Conservation (phyloP, 1,284 basidiomycete genomes). For the Apiotrichum sp. region DNA sequence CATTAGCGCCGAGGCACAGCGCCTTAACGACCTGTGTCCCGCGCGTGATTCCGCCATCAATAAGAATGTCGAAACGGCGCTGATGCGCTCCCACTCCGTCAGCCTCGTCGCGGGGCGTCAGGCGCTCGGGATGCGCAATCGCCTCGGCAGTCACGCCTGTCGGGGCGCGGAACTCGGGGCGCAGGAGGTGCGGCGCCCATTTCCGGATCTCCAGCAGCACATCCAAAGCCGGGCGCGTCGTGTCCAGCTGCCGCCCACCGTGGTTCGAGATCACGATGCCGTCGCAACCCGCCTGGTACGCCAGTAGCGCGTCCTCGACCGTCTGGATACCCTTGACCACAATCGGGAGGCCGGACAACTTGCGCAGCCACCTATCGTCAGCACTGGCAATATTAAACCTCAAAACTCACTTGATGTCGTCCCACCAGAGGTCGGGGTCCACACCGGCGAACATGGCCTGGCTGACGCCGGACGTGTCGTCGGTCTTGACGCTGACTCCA, state of each 20-base stretch:
- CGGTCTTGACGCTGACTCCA: slow-evolving; percentile 33
- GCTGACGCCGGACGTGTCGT: slow-evolving; percentile 34
- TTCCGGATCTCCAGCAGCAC: slow-evolving; percentile 64
- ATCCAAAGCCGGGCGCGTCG: slow-evolving; percentile 63
- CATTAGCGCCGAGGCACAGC: slow-evolving; percentile 79
- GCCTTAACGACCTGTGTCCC: slow-evolving; percentile 92
- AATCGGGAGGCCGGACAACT: slow-evolving; percentile 69
- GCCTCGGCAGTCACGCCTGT: slow-evolving; percentile 25
- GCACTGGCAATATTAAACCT: too few species aligned
- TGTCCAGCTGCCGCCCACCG: slow-evolving; percentile 49
- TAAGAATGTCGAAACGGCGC: slow-evolving; percentile 59
- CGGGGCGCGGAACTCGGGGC: slow-evolving; percentile 33
- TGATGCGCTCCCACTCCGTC: slow-evolving; percentile 9
- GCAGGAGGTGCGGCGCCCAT: slow-evolving; percentile 38
- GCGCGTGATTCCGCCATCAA: slow-evolving; percentile 79
- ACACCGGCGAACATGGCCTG: slow-evolving; percentile 41
- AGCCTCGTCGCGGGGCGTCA: slow-evolving; percentile 41
- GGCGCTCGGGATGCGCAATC: slow-evolving; percentile 66
- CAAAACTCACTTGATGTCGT: slow-evolving; percentile 32
- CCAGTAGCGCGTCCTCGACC: slow-evolving; percentile 50
- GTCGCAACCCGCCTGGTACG: slow-evolving; percentile 47
- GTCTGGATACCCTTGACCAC: slow-evolving; percentile 67
- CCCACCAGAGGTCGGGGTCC: slow-evolving; percentile 41
- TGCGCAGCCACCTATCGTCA: slow-evolving; percentile 57
- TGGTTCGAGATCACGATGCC: slow-evolving; percentile 52